Evolutionary conservation across 2,329 filamentous ascomycete species (phyloP), one percentile per base, ranked within the genome.

Genomic region (Sarocladium oryzae): DNA sequence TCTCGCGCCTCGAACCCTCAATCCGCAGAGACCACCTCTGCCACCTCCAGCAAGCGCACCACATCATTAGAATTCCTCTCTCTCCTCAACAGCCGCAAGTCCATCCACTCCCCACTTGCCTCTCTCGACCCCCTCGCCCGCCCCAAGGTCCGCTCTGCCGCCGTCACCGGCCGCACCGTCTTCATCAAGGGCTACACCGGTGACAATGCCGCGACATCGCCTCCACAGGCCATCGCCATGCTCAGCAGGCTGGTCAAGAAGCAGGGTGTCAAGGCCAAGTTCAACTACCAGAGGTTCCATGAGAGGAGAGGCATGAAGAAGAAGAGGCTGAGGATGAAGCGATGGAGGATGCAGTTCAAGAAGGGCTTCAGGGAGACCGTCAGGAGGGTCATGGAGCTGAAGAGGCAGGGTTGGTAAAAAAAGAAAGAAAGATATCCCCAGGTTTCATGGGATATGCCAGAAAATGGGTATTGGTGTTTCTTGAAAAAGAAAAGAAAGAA

Each of bases 231-330:
- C 0, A 65, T 83, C 35, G 60, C 61, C 30, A 52, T 72, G 5
- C 64, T 81, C 3, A 62, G 69, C 36, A 58, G 59, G 35, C 60
- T 73, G 49, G 62, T 71, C 28, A 55, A 58, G 4, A 59, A 64
- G 60, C 90, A 92, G 62, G 73, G 68, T 38, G 70, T 93, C 49
- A 73, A 68, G 57, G 53, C 46, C 2, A 82, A 89, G 59, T 73
- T 73, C 50, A 64, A 67, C 18, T 65, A 60, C 56, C 88, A 93
- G 69, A 73, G 75, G 56, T 88, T 82, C 60, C 85, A 95, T 66
- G 88, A 93, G 74, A 72, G 89, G 43, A 77, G 78, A 0, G 89
- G 88, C 2, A 61, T 89, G 61, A 89, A 87, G 78, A 77, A 84
- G 67, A 95, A 93, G 81, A 78, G 88, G 60, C 68, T 89, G 58